Base-by-base conservation (phyloP, 2,329 filamentous ascomycete genomes). In the Plectosphaerella cucumerina region DNA sequence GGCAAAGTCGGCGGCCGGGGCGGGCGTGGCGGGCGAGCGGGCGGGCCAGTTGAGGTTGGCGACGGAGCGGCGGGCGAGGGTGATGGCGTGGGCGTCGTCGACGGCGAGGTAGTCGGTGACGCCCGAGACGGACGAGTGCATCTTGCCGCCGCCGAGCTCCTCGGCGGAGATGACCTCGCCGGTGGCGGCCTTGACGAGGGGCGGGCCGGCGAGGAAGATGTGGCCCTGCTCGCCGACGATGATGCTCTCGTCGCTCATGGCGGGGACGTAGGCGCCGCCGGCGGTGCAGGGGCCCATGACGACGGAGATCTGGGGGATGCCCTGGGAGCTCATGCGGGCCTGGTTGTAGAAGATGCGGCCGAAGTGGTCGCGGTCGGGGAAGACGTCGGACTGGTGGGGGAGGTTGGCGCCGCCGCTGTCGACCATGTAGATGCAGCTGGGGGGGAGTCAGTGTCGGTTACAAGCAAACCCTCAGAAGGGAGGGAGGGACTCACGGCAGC, bases 271-370 rank as follows among this genome's bases (percentile, higher is more conserved):
- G 21, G 93, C 93, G 45, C 93, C 93, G 47, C 93, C 93, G 2
- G 93, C 93, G 1, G 94, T 99, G 71, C 94, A 99, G 42, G 93
- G 89, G 1, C 93, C 93, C 93, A 99, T 97, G 44, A 99, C 93
- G 3, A 97, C 90, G 10, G 90, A 86, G 59, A 99, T 88, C 65
- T 97, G 93, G 1, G 93, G 93, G 55, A 97, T 96, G 5, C 91
- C 90, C 58, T 86, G 73, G 2, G 87, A 81, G 59, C 89, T 94
- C 91, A 97, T 96, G 62, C 90, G 80, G 3, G 94, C 93, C 70
- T 99, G 93, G 72, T 99, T 97, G 78, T 88, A 99, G 77, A 99
- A 99, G 66, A 97, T 96, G 58, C 93, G 89, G 34, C 93, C 91
- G 65, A 99, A 97, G 69, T 97, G 93, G 50, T 97, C 90, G 58